phyloP scores from a whole-genome alignment of 768 basidiomycete genomes.

The Collybia sordida region DNA sequence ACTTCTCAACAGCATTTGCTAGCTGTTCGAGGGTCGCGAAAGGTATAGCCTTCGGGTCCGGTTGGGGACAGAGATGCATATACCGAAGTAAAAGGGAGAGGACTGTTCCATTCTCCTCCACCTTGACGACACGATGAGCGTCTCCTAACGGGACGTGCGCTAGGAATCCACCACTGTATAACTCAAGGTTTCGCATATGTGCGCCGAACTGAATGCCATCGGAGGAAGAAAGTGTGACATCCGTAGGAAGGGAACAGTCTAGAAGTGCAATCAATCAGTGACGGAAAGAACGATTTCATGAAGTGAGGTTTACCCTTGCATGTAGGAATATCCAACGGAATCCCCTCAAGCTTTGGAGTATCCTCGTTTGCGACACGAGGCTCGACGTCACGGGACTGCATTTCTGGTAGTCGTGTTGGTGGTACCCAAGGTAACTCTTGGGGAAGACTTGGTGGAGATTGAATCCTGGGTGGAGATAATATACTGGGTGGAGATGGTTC shows the following conservation, averaged over 20 bases:
- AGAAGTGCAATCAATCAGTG: no score
- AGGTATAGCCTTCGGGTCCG: conserved; percentile 11
- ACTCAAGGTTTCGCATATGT: conserved; percentile 6
- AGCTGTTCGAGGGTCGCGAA: conserved; percentile 10
- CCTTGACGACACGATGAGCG: background rate
- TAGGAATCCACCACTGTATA: conserved; percentile 1
- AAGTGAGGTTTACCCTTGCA: no score
- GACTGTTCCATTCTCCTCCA: conserved; percentile 12
- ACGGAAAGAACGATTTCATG: no score
- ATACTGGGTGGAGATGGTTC: no score
- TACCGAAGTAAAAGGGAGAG: conserved; percentile 17
- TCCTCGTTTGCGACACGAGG: no score
- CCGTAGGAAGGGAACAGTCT: conserved; percentile 3
- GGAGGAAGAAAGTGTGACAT: conserved; percentile 3
- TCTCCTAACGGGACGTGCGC: background rate
- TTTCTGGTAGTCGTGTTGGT: no score
- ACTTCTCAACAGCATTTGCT: conserved; percentile 25
- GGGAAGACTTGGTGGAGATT: no score
- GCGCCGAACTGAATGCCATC: conserved; percentile 4
- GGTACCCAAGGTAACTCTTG: no score
- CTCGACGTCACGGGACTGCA: no score
- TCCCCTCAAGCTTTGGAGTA: no score
- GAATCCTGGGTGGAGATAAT: no score
- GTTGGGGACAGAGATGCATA: conserved; percentile 20
- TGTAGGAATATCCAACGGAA: no score